Conservation (phyloP, 2,329 filamentous ascomycete genomes). For the Cryphonectria nitschkei region DNA sequence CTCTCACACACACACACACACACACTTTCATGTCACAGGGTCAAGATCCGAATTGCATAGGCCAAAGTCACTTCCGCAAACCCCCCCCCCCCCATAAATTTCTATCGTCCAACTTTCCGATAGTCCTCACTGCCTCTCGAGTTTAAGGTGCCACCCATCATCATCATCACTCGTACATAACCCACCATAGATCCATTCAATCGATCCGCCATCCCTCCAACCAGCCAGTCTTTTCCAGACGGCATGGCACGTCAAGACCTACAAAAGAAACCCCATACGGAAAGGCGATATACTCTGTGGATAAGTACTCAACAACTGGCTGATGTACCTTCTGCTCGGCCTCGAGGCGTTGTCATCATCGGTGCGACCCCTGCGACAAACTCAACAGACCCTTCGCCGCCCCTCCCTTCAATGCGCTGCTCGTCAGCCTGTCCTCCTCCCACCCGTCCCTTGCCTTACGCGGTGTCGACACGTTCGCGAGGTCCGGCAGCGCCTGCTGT, state of each 20-base stretch:
- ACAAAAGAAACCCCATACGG: neutral
- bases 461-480: conserved; percentile 26
- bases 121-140: neutral
- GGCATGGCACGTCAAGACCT: neutral
- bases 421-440: conserved; percentile 42
- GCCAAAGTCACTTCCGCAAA: too few species aligned
- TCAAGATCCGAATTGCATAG: neutral
- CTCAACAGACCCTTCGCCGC: conserved; percentile 58
- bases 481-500: conserved; percentile 27
- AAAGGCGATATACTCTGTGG: neutral
- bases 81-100: too few species aligned
- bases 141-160: neutral
- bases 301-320: neutral
- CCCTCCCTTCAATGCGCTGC: conserved; percentile 51
- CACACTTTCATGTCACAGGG: neutral
- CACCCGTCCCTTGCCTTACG: conserved; percentile 36
- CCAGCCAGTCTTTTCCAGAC: neutral
- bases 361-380: conserved; percentile 36
- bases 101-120: neutral
- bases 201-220: neutral
- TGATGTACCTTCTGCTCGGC: too few species aligned
- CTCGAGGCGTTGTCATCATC: neutral
- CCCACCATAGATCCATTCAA: neutral
- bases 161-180: neutral
- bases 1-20: too few species aligned